phyloP scores from a whole-genome alignment of 331 rosid species.

The Rosa hybrid region DNA sequence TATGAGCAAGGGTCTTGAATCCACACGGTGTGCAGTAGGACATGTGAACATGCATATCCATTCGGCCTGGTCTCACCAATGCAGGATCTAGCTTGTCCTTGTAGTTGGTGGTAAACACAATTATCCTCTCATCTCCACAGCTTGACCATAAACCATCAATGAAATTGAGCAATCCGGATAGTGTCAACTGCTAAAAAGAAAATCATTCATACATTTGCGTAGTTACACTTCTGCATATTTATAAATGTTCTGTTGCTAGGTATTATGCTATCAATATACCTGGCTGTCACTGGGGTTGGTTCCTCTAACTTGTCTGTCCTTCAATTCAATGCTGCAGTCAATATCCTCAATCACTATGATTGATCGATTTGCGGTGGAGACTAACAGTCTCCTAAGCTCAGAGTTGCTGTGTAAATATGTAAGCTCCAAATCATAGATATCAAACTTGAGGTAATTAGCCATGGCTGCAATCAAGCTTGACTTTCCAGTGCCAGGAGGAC shows the following conservation, averaged over 20 bases:
- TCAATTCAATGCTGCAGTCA: slow-evolving; percentile 36
- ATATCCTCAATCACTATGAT: slow-evolving; percentile 44
- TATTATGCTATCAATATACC: slow-evolving; percentile 6
- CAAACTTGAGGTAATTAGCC: slow-evolving; percentile 45
- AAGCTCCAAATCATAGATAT: slow-evolving; percentile 46
- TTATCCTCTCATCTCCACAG: slow-evolving; percentile 38
- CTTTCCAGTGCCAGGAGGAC: slow-evolving; percentile 51
- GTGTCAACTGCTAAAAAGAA: neutral
- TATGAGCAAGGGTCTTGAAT: slow-evolving; percentile 39
- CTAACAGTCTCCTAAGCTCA: slow-evolving; percentile 31
- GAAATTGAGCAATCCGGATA: neutral
- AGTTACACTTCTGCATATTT: neutral
- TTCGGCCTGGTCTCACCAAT: slow-evolving; percentile 46
- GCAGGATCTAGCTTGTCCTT: slow-evolving; percentile 43
- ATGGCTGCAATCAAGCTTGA: slow-evolving; percentile 50
- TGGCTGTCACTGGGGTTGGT: slow-evolving; percentile 13
- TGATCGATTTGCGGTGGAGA: slow-evolving; percentile 31
- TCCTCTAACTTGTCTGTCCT: slow-evolving; percentile 22
- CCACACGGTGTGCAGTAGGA: slow-evolving; percentile 37
- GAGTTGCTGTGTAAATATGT: slow-evolving; percentile 8
- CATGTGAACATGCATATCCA: slow-evolving; percentile 47
- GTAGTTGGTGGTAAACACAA: slow-evolving; percentile 33
- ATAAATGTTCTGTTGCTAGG: neutral
- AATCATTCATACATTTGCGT: neutral
- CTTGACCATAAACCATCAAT: slow-evolving; percentile 34